A percentile compares a stretch with the other conserved stretches of the same genome.
phyloP scores from a whole-genome alignment of 2,329 filamentous ascomycete species.

The Aspergillus latus region DNA sequence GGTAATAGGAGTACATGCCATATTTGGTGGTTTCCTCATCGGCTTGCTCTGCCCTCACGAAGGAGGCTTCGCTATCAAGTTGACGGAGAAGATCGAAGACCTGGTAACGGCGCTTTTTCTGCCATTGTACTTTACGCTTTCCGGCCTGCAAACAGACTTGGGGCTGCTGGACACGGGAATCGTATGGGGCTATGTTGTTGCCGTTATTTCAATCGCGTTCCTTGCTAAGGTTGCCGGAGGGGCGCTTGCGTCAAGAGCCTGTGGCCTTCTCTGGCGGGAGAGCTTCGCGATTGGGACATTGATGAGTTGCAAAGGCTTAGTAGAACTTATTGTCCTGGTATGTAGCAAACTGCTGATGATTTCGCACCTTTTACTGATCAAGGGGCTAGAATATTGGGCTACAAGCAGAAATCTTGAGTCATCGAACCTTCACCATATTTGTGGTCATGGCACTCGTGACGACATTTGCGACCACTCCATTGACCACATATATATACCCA shows the following conservation, averaged over 20 bases:
- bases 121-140: constrained; percentile 90
- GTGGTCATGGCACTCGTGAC: constrained; percentile 91
- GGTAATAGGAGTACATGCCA: constrained; percentile 89
- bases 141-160: constrained; percentile 83
- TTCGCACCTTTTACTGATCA: neutral
- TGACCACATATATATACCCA: constrained; percentile 73
- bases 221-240: constrained; percentile 81
- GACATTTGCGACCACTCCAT: constrained; percentile 78
- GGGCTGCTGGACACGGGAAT: constrained; percentile 78
- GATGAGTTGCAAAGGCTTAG: constrained; percentile 96
- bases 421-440: constrained; percentile 85
- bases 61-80: constrained; percentile 82
- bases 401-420: constrained; percentile 77
- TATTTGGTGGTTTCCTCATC: constrained; percentile 89
- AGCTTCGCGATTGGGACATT: constrained; percentile 81
- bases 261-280: constrained; percentile 84
- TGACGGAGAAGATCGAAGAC: constrained; percentile 94
- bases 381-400: constrained; percentile 68
- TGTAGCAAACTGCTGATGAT: constrained; percentile 29
- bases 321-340: constrained; percentile 91
- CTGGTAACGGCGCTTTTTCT: constrained; percentile 79
- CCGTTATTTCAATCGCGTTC: constrained; percentile 78
- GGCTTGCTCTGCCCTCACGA: constrained; percentile 89
- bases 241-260: constrained; percentile 71
- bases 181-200: constrained; percentile 88